Percentiles rank a stretch among this genome's conserved stretches.
Evolutionary conservation across 2,329 filamentous ascomycete species (phyloP).

Genomic region (Cladosporium sp.): DNA sequence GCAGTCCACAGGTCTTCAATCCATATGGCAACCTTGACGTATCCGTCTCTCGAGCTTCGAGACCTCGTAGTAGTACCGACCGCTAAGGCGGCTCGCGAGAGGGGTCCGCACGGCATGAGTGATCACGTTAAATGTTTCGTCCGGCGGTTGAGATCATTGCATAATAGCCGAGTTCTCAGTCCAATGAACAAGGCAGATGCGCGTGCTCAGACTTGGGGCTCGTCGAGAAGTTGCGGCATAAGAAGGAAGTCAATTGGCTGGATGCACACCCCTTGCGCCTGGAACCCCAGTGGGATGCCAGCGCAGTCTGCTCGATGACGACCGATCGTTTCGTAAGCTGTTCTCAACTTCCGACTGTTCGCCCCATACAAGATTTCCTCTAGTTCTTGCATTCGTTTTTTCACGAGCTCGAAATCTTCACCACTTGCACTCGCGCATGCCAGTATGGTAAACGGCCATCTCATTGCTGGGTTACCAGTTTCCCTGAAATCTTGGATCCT

Average conservation of each 20-base stretch:
- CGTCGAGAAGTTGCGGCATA: conserved; percentile 1
- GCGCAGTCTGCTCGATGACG: neutral
- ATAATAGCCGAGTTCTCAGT: neutral
- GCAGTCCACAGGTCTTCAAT: neutral
- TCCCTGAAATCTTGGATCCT: conserved; percentile 7
- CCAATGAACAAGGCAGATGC: neutral
- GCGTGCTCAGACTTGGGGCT: neutral
- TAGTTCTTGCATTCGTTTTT: neutral
- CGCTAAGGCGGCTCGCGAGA: neutral
- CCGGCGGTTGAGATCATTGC: neutral
- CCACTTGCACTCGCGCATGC: conserved; percentile 21
- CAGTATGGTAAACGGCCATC: conserved; percentile 24
- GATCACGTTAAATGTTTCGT: neutral
- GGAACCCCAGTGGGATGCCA: neutral
- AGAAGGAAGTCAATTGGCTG: conserved; percentile 1
- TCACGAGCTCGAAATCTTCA: conserved; percentile 18
- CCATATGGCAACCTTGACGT: neutral
- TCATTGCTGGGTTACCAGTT: conserved; percentile 22
- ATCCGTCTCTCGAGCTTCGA: neutral
- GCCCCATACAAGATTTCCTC: conserved; percentile 21
- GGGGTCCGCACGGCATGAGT: neutral
- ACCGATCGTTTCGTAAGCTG: conserved; percentile 7
- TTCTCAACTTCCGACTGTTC: conserved; percentile 18
- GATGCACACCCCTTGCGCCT: neutral
- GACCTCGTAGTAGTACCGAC: neutral